Conservation (phyloP, 768 basidiomycete genomes). For the Naganishia antarctica region DNA sequence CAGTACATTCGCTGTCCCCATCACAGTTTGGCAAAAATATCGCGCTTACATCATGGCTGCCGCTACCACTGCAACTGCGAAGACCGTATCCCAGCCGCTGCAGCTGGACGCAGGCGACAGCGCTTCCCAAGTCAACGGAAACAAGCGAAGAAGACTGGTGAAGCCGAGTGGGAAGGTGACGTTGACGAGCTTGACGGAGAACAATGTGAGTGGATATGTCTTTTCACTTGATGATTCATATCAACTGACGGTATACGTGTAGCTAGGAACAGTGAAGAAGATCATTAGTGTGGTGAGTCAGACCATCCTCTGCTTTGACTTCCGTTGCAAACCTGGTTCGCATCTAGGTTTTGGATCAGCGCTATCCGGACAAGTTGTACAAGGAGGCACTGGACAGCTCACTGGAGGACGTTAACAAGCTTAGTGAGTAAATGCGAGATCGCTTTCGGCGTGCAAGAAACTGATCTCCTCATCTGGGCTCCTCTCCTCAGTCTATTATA, state of each 20-base stretch:
- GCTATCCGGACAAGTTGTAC: slow-evolving; percentile 47
- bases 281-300: slow-evolving; percentile 41
- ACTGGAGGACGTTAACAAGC: slow-evolving; percentile 47
- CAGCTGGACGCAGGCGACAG: not conserved
- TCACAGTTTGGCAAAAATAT: too few relatives aligned
- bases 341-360: slow-evolving; percentile 9
- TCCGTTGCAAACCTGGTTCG: not conserved
- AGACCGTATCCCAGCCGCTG: slow-evolving; percentile 19
- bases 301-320: not conserved
- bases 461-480: not conserved
- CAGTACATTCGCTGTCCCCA: too few relatives aligned
- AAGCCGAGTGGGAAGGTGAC: slow-evolving; percentile 44
- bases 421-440: slow-evolving; percentile 33
- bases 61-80: slow-evolving; percentile 17
- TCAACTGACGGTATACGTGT: too few relatives aligned
- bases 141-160: slow-evolving; percentile 31
- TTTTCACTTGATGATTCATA: too few relatives aligned
- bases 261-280: slow-evolving; percentile 42
- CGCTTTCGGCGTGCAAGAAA: too few relatives aligned
- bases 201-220: slow-evolving; percentile 40
- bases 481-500: slow-evolving; percentile 42
- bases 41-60: slow-evolving; percentile 9
- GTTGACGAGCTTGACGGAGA: slow-evolving; percentile 44
- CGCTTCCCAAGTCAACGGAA: slow-evolving; percentile 1
- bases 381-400: slow-evolving; percentile 40